Evolutionary conservation across 2,329 filamentous ascomycete species (phyloP), one percentile per base, ranked within the genome.

Genomic region (Xylaria sp.): DNA sequence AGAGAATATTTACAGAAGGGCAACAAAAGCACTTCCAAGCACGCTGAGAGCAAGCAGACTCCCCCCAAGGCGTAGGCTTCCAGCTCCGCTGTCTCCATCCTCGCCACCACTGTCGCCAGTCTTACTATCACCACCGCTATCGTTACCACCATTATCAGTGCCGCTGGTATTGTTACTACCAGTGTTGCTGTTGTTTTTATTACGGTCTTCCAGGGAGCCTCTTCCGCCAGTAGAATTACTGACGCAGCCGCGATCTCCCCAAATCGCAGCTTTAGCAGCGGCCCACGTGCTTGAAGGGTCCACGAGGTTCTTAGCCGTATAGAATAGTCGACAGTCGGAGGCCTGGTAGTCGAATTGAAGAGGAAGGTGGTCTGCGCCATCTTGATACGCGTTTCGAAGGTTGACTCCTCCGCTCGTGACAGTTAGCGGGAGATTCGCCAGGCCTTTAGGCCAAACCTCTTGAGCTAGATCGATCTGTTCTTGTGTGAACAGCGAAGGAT

Each of bases 261-360:
- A 82, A 0, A 79, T 80, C 0, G 80, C 80, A 51, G 80, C 78
- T 51, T 78, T 79, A 9, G 78, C 79, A 57, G 77, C 74, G 72
- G 80, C 76, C 84, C 84, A 86, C 9, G 80, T 77, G 5, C 76
- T 78, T 48, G 76, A 80, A n/a, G 83, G 80, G 46, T 79, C 75
- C 4, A 77, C 76, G 23, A 83, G 73, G 80, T 84, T 85, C 37
- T 78, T 78, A 2, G 78, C 75, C 1, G 84, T 85, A 73, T 84
- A 85, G 74, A 83, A 85, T 73, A 85, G 81, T 46, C 83, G 78
- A 73, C 84, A 86, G 72, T 85, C 83, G 13, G 74, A 72, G 10
- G 74, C 63, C 62, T 69, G 62, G 51, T 66, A 62, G 13, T 60
- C 50, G 54, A 69, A 69, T 23, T 69, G 67, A 4, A 69, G 67